Evolutionary conservation across 148 eudicot species (phyloP), one percentile per base, ranked within the genome.

Genomic region (Chenopodium suecicum): DNA sequence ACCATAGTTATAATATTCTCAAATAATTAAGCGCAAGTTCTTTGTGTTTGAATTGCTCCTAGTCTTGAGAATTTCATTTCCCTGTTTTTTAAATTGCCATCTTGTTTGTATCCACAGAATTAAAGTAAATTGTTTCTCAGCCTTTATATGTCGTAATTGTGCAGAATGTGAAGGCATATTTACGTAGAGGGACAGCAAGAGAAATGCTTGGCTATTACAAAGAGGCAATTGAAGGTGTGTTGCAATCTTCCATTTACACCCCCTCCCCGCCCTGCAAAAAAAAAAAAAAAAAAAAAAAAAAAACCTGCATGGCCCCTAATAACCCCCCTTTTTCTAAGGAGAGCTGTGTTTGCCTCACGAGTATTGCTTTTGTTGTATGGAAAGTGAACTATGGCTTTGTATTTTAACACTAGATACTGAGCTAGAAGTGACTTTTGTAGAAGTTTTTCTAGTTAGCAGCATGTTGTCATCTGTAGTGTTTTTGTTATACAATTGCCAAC

Each of bases 121-220:
- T 2, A 9, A 11, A 68, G 25, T 22, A 20, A 62, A 62, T 20
- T 20, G n/a, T 69, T 1, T 69, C 17, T 17, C 72, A 32, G 7
- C 17, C 19, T 62, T 22, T 62, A 23, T 20, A 62, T 60, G 68
- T 75, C 48, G 56, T 32, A 8, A 7, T 41, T 69, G 48, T 48
- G 65, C 91, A 96, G 99, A 96, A 92, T 90, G 94, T 96, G 62
- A 96, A 96, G 87, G 90, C 98, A 11, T 90, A 88, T 84, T 85
- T 94, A 69, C 92, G 99, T 65, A 88, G 99, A 88, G 99, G 97
- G 73, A 96, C 99, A 77, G 97, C 99, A 62, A 83, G 99, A 52
- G 98, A 96, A 88, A 91, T 91, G 94, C 93, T 96, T 56, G 98
- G 98, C 34, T 90, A 86, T 85, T 90, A 86, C 74, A 88, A 91